A percentile compares a stretch with the other conserved stretches of the same genome.
Evolutionary conservation across 192 early-diverging fungal species (phyloP).

Genomic region (Umbelopsis vinacea): DNA sequence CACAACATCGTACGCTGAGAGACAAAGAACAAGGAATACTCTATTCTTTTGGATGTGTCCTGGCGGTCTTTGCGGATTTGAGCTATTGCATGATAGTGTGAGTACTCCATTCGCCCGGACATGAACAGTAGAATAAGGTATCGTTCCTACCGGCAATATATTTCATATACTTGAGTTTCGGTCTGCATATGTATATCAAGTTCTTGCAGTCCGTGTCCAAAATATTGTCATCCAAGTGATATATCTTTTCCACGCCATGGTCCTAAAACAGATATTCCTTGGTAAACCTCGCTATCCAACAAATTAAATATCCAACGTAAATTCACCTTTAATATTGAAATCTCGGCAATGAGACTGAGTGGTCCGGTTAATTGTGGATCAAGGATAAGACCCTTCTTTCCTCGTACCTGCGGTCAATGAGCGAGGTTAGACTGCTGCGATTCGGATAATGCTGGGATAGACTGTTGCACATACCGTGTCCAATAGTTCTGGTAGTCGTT

Average conservation of each 20-base stretch:
- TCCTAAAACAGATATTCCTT: constrained; percentile 55
- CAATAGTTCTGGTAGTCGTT: constrained; percentile 69
- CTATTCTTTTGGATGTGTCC: constrained; percentile 26
- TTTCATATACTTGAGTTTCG: constrained; percentile 79
- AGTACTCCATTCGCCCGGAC: not conserved
- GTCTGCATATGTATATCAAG: constrained; percentile 86
- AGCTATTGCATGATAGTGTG: not conserved
- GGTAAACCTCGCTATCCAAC: no score
- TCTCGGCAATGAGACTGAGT: constrained; percentile 86
- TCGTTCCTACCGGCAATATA: constrained; percentile 71
- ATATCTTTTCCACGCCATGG: constrained; percentile 96
- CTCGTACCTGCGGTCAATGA: constrained; percentile 67
- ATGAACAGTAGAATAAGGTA: no score
- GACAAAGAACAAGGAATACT: constrained; percentile 84
- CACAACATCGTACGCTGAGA: constrained; percentile 89
- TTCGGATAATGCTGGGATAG: not conserved
- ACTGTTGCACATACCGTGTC: constrained; percentile 66
- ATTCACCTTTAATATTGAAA: constrained; percentile 77
- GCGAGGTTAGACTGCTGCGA: not conserved
- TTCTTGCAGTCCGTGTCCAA: constrained; percentile 73
- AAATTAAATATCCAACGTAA: no score
- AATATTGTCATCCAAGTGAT: constrained; percentile 70
- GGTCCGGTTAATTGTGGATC: constrained; percentile 84
- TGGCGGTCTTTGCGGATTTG: constrained; percentile 9
- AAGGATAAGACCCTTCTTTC: constrained; percentile 89